Evolutionary conservation across 176 grass and related monocot genomes (phyloP).

Genomic region (Avena eriantha): DNA sequence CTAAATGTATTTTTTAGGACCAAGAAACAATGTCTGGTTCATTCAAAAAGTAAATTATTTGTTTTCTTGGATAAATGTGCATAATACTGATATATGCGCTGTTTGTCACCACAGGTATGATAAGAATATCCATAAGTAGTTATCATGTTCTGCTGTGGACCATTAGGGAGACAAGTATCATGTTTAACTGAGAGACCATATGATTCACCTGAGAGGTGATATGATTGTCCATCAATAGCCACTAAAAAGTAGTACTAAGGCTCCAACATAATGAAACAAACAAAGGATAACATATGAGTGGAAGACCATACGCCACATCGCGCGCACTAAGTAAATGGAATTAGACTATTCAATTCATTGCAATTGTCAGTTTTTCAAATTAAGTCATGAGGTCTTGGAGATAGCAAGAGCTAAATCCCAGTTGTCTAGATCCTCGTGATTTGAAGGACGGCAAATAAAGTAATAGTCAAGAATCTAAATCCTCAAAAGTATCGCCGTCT

Average conservation of each 20-base stretch:
- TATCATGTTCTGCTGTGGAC: constrained; percentile 10
- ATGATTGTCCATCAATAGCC: constrained; percentile 23
- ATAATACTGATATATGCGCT: not conserved
- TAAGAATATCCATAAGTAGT: not conserved
- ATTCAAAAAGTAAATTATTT: not conserved
- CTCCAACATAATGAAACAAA: constrained; percentile 34
- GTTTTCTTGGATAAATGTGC: not conserved
- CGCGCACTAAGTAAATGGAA: constrained; percentile 24
- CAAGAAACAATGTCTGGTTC: not conserved
- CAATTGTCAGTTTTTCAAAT: constrained; percentile 10
- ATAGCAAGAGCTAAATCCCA: constrained; percentile 10
- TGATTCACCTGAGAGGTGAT: not conserved
- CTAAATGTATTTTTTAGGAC: not conserved
- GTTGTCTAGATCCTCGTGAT: not conserved
- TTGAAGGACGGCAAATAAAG: not conserved
- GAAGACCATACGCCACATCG: constrained; percentile 12
- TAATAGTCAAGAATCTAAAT: not conserved
- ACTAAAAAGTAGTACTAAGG: constrained; percentile 28
- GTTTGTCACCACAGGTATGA: not conserved
- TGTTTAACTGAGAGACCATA: constrained; percentile 18
- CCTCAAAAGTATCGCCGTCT: not conserved
- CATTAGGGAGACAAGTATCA: constrained; percentile 39
- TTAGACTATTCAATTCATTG: not conserved
- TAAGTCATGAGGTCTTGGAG: not conserved
- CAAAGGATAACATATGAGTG: constrained; percentile 26